These are phyloP conservation scores for Aspergillus niger DNA, from an alignment of 2,329 filamentous ascomycete species.

Conservation along the genomic window DNA sequence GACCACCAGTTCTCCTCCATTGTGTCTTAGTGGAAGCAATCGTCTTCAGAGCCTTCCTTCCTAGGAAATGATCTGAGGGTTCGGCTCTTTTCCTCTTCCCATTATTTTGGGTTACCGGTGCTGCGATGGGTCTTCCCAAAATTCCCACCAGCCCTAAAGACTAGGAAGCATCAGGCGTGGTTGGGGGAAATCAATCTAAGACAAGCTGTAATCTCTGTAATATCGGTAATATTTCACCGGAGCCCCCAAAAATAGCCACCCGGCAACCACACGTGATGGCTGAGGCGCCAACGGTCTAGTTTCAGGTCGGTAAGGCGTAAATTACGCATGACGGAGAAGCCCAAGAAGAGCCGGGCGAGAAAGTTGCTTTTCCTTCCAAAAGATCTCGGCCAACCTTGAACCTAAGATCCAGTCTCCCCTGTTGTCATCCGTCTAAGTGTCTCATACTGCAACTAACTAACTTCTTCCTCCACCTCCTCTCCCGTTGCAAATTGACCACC, in stretches of 20 bases:
- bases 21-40: background rate
- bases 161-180: constrained; percentile 1
- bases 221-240: constrained; percentile 18
- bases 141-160: background rate
- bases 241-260: constrained; percentile 25
- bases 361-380: constrained; percentile 9
- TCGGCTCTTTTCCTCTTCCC: background rate
- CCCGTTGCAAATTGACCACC: background rate
- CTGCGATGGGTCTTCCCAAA: background rate
- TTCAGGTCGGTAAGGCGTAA: constrained; percentile 3
- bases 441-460: background rate
- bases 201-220: background rate
- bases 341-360: constrained; percentile 5
- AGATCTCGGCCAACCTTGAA: constrained; percentile 18
- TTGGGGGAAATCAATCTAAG: constrained; percentile 12
- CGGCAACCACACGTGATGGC: constrained; percentile 22
- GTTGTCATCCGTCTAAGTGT: constrained; percentile 12
- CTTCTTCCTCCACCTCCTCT: background rate
- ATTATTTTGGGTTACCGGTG: background rate
- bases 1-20: background rate
- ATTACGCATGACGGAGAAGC: constrained; percentile 14
- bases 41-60: background rate
- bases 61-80: constrained; percentile 5
- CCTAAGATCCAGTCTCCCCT: constrained; percentile 16
- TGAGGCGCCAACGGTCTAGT: constrained; percentile 18